Evolutionary conservation across 2,329 filamentous ascomycete species (phyloP), one percentile per base, ranked within the genome.

Genomic region (Trichoderma koningii): DNA sequence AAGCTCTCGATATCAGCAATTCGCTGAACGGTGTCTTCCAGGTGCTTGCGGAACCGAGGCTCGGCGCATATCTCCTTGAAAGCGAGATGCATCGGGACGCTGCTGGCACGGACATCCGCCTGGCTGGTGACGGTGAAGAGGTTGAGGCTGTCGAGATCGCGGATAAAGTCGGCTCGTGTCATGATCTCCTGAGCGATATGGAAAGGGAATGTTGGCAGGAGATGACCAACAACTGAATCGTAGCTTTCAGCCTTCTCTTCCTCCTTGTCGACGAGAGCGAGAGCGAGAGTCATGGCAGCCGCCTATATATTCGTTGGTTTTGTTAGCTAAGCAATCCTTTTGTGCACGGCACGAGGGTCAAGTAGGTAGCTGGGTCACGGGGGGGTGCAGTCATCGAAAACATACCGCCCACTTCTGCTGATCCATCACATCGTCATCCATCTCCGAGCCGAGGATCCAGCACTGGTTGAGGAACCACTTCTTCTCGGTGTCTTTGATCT

Each of bases 361-460:
- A 21, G 38, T 2, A 21, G 2, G 28, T 3, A 21, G 2, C 30
- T 38, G 34, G 34, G 34, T 1, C 4, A 38, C 3, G 34, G 34
- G 9, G 28, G 4, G 34, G 34, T 5, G 3, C 14, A 38, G 34
- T 38, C 57, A 26, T n/a, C 23, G 7, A 19, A 19, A 38, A 85
- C 88, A 78, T 81, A 92, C 90, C 52, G 93, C 92, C 82, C 92
- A 97, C 76, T 98, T 97, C 75, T 98, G 93, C 76, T 97, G 91
- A 73, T 97, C 92, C 89, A 98, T 98, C 70, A 97, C 95, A 74
- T 99, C 95, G 77, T 98, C 95, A 71, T 98, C 95, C 89, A 91
- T 90, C 67, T 89, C 87, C 59, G 78, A 79, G 12, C 89, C 89
- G 3, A 92, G 82, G 66, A 91, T 89, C 83, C 88, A 90, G 77